phyloP scores from a whole-genome alignment of 495 filamentous ascomycete species.

The Zalerion maritima region DNA sequence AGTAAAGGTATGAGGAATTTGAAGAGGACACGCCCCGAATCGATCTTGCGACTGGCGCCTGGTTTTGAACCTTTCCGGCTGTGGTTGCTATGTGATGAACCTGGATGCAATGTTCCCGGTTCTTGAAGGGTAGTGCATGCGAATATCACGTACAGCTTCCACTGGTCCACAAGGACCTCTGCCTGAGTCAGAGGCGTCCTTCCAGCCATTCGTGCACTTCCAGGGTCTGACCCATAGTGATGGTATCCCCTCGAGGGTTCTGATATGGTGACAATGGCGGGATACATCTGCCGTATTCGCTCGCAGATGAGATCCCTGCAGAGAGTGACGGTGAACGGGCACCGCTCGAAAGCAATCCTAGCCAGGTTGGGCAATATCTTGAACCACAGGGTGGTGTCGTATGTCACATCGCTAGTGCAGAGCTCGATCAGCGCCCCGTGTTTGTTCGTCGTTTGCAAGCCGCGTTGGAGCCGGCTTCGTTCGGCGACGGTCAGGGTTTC shows the following conservation, averaged over 20 bases:
- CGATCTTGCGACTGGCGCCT: constrained; percentile 57
- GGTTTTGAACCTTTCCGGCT: constrained; percentile 71
- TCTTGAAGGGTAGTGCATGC: constrained; percentile 91
- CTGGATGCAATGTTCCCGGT: constrained; percentile 52
- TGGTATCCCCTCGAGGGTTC: constrained; percentile 51
- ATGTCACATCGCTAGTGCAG: constrained; percentile 87
- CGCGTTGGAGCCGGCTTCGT: constrained; percentile 79
- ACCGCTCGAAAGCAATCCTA: constrained; percentile 77
- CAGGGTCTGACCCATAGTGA: constrained; percentile 34
- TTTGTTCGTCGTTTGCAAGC: constrained; percentile 69
- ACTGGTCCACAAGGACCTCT: constrained; percentile 86
- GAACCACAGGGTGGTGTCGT: constrained; percentile 91
- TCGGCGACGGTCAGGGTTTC: constrained; percentile 86
- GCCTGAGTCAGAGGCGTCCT: constrained; percentile 59
- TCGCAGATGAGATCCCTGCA: constrained; percentile 85
- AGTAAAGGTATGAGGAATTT: constrained; percentile 80
- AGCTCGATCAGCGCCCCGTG: constrained; percentile 83
- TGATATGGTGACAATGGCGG: constrained; percentile 60
- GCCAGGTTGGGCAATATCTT: constrained; percentile 96
- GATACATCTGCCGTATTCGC: constrained; percentile 82
- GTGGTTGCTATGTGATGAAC: constrained; percentile 52
- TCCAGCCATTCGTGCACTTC: constrained; percentile 29
- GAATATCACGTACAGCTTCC: constrained; percentile 96
- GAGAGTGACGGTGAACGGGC: constrained; percentile 76
- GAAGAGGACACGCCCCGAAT: constrained; percentile 77